These are phyloP conservation scores for Favolaschia claudopus DNA, from an alignment of 768 basidiomycete species.

Conservation along the genomic window DNA sequence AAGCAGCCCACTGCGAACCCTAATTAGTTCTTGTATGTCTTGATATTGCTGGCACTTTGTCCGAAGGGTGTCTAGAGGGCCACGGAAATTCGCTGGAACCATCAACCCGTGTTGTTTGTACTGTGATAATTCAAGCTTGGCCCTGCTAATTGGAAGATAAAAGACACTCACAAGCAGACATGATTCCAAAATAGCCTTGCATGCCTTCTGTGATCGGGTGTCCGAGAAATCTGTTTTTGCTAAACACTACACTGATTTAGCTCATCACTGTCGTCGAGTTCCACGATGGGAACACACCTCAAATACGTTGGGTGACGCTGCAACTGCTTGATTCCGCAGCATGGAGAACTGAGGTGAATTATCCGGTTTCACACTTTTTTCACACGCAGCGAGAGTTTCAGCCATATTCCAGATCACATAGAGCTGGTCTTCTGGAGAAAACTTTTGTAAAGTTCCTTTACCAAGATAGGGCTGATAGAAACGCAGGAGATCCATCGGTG, in stretches of 20 bases:
- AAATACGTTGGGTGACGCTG: conserved; percentile 56
- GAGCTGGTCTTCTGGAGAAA: conserved; percentile 50
- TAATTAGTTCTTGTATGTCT: conserved; percentile 54
- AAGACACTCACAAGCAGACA: conserved; percentile 46
- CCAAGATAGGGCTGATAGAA: conserved; percentile 57
- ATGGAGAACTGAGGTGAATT: conserved; percentile 39
- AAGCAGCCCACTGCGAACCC: conserved; percentile 63
- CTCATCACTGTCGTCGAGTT: neutral
- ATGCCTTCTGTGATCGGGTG: conserved; percentile 43
- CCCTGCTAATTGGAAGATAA: neutral
- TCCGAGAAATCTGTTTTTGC: conserved; percentile 36
- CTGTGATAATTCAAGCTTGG: conserved; percentile 35
- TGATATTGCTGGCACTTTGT: conserved; percentile 30
- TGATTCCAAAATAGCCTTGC: conserved; percentile 50
- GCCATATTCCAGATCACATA: conserved; percentile 56
- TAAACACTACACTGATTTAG: conserved; percentile 38
- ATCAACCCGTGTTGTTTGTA: conserved; percentile 54
- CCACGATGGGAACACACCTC: conserved; percentile 48
- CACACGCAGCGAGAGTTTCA: conserved; percentile 49
- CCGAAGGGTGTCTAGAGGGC: conserved; percentile 42
- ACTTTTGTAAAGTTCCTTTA: conserved; percentile 56
- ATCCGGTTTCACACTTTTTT: conserved; percentile 34
- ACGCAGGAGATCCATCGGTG: conserved; percentile 55
- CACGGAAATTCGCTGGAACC: conserved; percentile 47
- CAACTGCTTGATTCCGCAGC: conserved; percentile 55